Percentiles rank a stretch among this genome's conserved stretches.
phyloP scores from a whole-genome alignment of 768 basidiomycete genomes.

The Leccinellum luteum region DNA sequence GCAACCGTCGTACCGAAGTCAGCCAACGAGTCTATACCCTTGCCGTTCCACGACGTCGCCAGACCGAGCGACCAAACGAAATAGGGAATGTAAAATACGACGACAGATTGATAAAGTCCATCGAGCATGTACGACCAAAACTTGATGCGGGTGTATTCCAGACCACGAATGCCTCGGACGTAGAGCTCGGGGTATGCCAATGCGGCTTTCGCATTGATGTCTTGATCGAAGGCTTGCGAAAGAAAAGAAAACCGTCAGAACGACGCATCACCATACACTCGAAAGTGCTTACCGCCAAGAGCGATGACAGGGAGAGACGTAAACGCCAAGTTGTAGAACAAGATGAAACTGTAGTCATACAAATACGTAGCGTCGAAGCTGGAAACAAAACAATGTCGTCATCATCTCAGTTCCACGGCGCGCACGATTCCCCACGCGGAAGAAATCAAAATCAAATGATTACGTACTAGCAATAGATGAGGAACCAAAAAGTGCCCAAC shows the following conservation, averaged over 20 bases:
- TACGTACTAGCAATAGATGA: slow-evolving; percentile 79
- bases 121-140: slow-evolving; percentile 97
- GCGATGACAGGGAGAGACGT: slow-evolving; percentile 91
- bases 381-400: neutral
- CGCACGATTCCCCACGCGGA: no score
- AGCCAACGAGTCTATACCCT: slow-evolving; percentile 70
- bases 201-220: slow-evolving; percentile 85
- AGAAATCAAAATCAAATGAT: slow-evolving; percentile 7
- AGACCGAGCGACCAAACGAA: slow-evolving; percentile 64
- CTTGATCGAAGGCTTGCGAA: slow-evolving; percentile 80
- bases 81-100: slow-evolving; percentile 87
- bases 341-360: slow-evolving; percentile 92
- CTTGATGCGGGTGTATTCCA: slow-evolving; percentile 87
- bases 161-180: slow-evolving; percentile 86
- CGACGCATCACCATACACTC: neutral
- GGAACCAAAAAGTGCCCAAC: slow-evolving; percentile 90
- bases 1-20: slow-evolving; percentile 94
- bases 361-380: slow-evolving; percentile 95
- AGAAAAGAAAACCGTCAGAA: neutral
- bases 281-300: slow-evolving; percentile 62
- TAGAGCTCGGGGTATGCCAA: slow-evolving; percentile 96
- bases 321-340: slow-evolving; percentile 89
- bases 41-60: slow-evolving; percentile 74
- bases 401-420: no score
- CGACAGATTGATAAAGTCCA: slow-evolving; percentile 87